Base-by-base conservation (phyloP, 345 rosid genomes). In the Salix suchowensis region DNA sequence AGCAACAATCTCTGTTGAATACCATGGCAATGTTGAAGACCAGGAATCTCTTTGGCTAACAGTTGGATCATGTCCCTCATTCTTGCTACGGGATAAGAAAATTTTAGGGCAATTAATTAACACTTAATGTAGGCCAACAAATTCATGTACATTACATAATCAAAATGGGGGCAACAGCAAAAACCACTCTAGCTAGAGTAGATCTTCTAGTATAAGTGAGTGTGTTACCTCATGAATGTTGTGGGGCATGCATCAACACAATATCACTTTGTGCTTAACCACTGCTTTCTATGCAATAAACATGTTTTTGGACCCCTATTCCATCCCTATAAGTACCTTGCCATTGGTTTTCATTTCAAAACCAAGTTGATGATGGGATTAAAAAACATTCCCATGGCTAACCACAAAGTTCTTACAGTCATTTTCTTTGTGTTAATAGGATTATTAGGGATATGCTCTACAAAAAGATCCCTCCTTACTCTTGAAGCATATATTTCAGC, bases 121-220 rank as follows among this genome's bases (percentile, higher is more conserved):
- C 50, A 13, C 50, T 44, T 44, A 12, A 44, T 44, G 36, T n/a
- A 39, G 67, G 26, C 61, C 39, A 46, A 46, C 32, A 40, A 69
- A 24, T 44, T 7, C 37, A 46, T 24, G 58, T 10, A 21, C 7
- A 26, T 26, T 28, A 65, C 12, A 19, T 42, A 3, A 44, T 44
- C 50, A 40, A 21, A 67, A 78, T 54, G 71, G 83, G 88, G 86
- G 68, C 28, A 73, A 83, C 89, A 85, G 85, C 86, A 67, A 75
- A 12, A 81, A 81, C 24, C 84, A 77, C 83, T 79, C 80, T 61
- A 26, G 19, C 64, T 54, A 54, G 23, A 52, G 32, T 28, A 34
- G 26, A 32, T 60, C 32, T 71, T 23, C 58, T 24, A 58, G 12
- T 58, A 19, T n/a, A 12, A 16, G 71, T 71, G 74, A 67, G 66